Evolutionary conservation across 352 stramenopile species (phyloP).

Genomic region (Globisporangium ultimum): DNA sequence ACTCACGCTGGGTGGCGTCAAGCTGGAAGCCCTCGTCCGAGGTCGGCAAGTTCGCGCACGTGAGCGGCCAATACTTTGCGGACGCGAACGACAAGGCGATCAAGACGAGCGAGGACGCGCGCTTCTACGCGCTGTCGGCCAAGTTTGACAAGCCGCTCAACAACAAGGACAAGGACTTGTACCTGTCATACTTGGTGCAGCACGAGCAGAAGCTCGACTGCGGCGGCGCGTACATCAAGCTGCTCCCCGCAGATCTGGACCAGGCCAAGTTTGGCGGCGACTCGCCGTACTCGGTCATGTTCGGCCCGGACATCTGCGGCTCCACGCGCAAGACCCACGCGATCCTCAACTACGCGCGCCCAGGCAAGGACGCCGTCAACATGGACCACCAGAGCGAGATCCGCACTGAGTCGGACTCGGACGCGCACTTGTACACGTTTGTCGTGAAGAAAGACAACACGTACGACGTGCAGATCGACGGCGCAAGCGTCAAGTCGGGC

Average conservation of each 20-base stretch:
- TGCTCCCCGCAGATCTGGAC: slow-evolving; percentile 92
- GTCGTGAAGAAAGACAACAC: slow-evolving; percentile 97
- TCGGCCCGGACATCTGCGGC: slow-evolving; percentile 99
- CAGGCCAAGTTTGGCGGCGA: slow-evolving; percentile 93
- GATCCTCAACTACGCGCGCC: slow-evolving; percentile 97
- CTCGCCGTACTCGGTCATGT: slow-evolving; percentile 97
- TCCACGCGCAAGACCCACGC: slow-evolving; percentile 96
- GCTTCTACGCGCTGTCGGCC: slow-evolving; percentile 97
- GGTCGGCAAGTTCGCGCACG: slow-evolving; percentile 95
- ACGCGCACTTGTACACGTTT: slow-evolving; percentile 98
- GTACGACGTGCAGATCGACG: slow-evolving; percentile 96
- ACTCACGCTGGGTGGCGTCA: slow-evolving; percentile 81
- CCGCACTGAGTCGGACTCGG: slow-evolving; percentile 68
- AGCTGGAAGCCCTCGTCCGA: slow-evolving; percentile 93
- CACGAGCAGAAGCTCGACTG: slow-evolving; percentile 99
- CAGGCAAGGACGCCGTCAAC: slow-evolving; percentile 93
- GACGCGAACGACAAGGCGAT: slow-evolving; percentile 93
- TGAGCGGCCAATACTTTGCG: slow-evolving; percentile 90
- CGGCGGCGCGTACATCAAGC: slow-evolving; percentile 99
- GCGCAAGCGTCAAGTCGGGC: slow-evolving; percentile 91
- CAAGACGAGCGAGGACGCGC: slow-evolving; percentile 91
- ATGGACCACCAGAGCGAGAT: slow-evolving; percentile 89
- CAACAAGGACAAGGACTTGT: slow-evolving; percentile 90
- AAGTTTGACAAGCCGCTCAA: slow-evolving; percentile 86
- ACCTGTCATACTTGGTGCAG: slow-evolving; percentile 97